phyloP scores from a whole-genome alignment of 768 basidiomycete genomes.

The Phanerochaete sordida region DNA sequence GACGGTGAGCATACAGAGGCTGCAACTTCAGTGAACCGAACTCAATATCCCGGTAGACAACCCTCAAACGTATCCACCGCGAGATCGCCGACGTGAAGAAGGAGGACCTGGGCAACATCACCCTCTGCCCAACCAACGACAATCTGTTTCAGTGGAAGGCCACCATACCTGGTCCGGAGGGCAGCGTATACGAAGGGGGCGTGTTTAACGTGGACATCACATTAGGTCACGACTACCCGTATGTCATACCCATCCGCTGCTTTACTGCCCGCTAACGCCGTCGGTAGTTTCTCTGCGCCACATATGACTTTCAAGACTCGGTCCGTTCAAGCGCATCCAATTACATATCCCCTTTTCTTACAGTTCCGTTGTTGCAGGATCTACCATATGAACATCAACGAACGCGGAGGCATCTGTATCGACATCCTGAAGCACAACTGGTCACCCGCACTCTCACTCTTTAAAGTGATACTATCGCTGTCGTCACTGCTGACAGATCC shows the following conservation, averaged over 20 bases:
- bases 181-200: conserved; percentile 80
- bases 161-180: conserved; percentile 77
- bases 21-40: background rate
- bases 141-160: conserved; percentile 74
- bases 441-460: conserved; percentile 91
- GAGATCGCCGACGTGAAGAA: conserved; percentile 79
- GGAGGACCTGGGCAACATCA: conserved; percentile 76
- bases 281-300: conserved; percentile 70
- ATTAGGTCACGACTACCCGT: conserved; percentile 80
- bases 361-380: conserved; percentile 47
- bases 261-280: conserved; percentile 4
- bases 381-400: conserved; percentile 90
- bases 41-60: conserved; percentile 37
- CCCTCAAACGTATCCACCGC: conserved; percentile 79
- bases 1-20: background rate
- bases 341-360: background rate
- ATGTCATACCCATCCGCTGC: conserved; percentile 21
- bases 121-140: conserved; percentile 59
- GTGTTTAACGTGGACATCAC: conserved; percentile 65
- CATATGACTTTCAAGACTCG: conserved; percentile 72
- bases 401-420: conserved; percentile 76
- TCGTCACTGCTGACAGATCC: conserved; percentile 92
- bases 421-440: conserved; percentile 93
- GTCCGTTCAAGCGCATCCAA: conserved; percentile 32
- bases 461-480: conserved; percentile 92